Conservation (phyloP, 2,329 filamentous ascomycete species). For the Mariannaea sp. region DNA sequence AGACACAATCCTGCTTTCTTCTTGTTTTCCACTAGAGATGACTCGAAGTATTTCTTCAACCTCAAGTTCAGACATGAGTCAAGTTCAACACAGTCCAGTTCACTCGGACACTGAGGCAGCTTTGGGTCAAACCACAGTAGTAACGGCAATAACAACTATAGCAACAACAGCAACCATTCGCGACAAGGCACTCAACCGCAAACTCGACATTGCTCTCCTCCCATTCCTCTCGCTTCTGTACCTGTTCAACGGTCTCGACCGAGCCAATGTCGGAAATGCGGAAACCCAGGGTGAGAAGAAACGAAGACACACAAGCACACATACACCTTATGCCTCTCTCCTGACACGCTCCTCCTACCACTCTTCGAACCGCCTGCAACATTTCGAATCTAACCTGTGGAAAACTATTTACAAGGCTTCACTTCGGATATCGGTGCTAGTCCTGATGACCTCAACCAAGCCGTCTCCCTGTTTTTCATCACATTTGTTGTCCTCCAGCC, state of each 20-base stretch:
- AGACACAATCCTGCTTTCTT: too few relatives aligned
- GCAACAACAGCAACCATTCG: conserved; percentile 3
- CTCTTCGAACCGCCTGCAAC: neutral
- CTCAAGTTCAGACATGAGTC: too few relatives aligned
- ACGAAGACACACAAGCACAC: neutral
- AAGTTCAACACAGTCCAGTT: too few relatives aligned
- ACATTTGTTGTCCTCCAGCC: conserved; percentile 37
- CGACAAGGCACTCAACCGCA: conserved; percentile 40
- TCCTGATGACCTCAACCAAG: conserved; percentile 36
- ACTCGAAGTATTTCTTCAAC: too few relatives aligned
- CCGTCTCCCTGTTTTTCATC: conserved; percentile 37
- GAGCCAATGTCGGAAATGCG: conserved; percentile 49
- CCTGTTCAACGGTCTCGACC: conserved; percentile 48
- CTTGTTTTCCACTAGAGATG: too few relatives aligned
- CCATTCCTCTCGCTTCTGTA: conserved; percentile 48
- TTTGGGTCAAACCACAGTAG: too few relatives aligned
- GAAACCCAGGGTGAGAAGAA: conserved; percentile 41
- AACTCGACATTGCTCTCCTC: conserved; percentile 44
- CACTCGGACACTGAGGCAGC: too few relatives aligned
- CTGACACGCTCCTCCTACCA: neutral
- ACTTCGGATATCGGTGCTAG: conserved; percentile 35
- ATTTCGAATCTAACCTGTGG: neutral
- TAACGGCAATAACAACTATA: too few relatives aligned
- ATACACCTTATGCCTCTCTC: neutral
- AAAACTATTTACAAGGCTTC: conserved; percentile 27